A percentile compares a stretch with the other conserved stretches of the same genome.
These are phyloP conservation scores for Mucor mucedo DNA, from an alignment of 371 early-diverging fungal genomes.

Conservation along the genomic window DNA sequence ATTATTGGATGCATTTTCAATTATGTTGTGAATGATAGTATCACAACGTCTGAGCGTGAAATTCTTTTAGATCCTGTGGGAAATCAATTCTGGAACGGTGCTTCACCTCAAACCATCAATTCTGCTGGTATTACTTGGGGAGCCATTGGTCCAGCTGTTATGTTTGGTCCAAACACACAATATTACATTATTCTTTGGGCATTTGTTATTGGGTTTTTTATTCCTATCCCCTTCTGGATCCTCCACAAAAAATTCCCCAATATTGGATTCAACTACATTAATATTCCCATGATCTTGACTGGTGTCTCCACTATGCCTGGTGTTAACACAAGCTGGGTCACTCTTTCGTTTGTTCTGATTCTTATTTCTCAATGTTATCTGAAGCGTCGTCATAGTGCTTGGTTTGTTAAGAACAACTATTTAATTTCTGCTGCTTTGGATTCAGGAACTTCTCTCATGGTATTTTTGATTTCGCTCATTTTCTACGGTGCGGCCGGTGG, in stretches of 20 bases:
- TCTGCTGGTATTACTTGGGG: conserved; percentile 75
- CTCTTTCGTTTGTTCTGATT: conserved; percentile 40
- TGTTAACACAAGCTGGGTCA: conserved; percentile 45
- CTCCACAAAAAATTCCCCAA: conserved; percentile 43
- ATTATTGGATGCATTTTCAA: conserved; percentile 61
- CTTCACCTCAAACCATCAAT: conserved; percentile 56
- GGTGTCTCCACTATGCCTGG: conserved; percentile 54
- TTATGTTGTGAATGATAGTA: conserved; percentile 50
- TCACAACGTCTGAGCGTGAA: conserved; percentile 47
- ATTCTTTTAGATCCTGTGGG: conserved; percentile 46
- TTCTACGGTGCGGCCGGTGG: conserved; percentile 57
- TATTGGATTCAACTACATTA: conserved; percentile 40
- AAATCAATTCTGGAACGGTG: conserved; percentile 60
- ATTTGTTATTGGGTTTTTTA: conserved; percentile 39
- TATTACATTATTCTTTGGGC: conserved; percentile 67
- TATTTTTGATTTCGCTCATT: conserved; percentile 54
- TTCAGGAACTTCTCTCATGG: conserved; percentile 61
- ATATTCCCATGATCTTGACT: conserved; percentile 51
- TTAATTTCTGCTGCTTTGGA: conserved; percentile 62
- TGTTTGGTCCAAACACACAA: conserved; percentile 66
- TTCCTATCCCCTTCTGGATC: conserved; percentile 43
- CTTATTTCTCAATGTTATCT: conserved; percentile 54
- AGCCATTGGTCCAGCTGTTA: conserved; percentile 70
- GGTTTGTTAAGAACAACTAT: conserved; percentile 62
- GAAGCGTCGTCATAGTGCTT: conserved; percentile 41